Evolutionary conservation across 2,329 filamentous ascomycete genomes (phyloP), one percentile per base, ranked within the genome.

Genomic region (Xenoacremonium recifei): DNA sequence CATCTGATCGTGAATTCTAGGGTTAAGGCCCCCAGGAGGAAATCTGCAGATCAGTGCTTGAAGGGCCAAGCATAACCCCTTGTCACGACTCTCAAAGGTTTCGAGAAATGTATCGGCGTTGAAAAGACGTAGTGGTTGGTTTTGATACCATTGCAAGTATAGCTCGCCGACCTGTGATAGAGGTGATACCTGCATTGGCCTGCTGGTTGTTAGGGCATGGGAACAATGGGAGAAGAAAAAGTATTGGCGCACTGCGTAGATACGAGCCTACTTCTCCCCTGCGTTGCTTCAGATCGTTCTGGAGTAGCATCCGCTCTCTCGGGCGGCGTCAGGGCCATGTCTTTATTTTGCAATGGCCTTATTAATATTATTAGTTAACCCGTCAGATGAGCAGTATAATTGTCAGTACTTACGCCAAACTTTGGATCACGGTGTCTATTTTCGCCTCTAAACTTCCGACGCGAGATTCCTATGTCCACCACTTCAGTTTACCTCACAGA

Each of bases 81-180:
- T 54, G n/a, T 64, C 58, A 9, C 73, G 63, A 17, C 59, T 49
- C 12, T 58, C 48, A 6, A 76, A 51, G 27, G 60, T 69, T 5
- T 56, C 46, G 7, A 74, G 40, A 45, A 77, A 73, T 2, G 49
- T 61, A 4, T 61, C 57, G 10, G 62, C 51, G 15, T 67, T 59
- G 37, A 78, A 77, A 0, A 78, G 57, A 13, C 68, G 66, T 17
- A 78, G 58, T 5, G 73, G 73, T 37, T 78, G 75, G 18, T 66
- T 70, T 39, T 77, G 70, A 40, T 72, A 73, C 48, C 71, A 76
- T 4, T 62, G 51, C 4, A 75, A 48, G 49, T 76, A 78, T 2
- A 67, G 52, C 34, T 69, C 60, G 11, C 48, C 54, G 16, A 42
- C 44, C 7, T 46, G 38, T 12, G 45, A 21, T 17, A 56, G 21